Base-by-base conservation (phyloP, 495 filamentous ascomycete species). In the Beverwykella pulmonaria region DNA sequence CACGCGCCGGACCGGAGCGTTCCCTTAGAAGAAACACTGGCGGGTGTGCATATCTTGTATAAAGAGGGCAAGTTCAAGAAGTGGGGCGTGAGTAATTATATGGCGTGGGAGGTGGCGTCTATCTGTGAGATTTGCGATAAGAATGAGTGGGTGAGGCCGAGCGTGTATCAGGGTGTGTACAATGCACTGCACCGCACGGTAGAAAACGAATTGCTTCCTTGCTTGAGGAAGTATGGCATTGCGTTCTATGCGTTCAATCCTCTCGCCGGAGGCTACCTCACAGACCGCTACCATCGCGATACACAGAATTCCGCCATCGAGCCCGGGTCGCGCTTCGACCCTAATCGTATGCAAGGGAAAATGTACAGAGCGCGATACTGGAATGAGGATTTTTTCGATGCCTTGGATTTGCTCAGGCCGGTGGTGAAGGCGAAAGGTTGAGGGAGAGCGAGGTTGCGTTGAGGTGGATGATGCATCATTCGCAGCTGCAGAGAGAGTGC, bases 241-340 rank as follows among this genome's bases (percentile, higher is more conserved):
- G 88, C 92, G 63, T 84, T 96, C 25, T 91, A 96, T 27, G 82
- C 92, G n/a, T 96, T 96, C 77, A 96, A 96, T 75, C 92, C 92
- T 1, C 78, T 90, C 52, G 91, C 90, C 17, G 92, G 92, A 5
- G 92, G 92, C 0, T 75, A 95, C 19, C 88, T 96, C 71, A 87
- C 87, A 26, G 90, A 91, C 53, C 93, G 93, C 71, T 93, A 93
- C 79, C 91, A 90, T 77, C 82, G 83, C 32, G 76, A 57, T 19
- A 56, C 25, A 22, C 1, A 4, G 5, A 29, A 53, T 23, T 22
- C 19, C 27, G 34, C 59, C 17, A 52, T 61, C 57, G 59, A 67
- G 32, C 26, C 57, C 75, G 29, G 89, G 90, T 73, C 68, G 76
- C 14, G 76, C 88, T 0, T 90, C 89, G 14, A 75, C 75, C 0